Evolutionary conservation across 306 rosid species (phyloP), one percentile per base, ranked within the genome.

Genomic region (Quercus robur): DNA sequence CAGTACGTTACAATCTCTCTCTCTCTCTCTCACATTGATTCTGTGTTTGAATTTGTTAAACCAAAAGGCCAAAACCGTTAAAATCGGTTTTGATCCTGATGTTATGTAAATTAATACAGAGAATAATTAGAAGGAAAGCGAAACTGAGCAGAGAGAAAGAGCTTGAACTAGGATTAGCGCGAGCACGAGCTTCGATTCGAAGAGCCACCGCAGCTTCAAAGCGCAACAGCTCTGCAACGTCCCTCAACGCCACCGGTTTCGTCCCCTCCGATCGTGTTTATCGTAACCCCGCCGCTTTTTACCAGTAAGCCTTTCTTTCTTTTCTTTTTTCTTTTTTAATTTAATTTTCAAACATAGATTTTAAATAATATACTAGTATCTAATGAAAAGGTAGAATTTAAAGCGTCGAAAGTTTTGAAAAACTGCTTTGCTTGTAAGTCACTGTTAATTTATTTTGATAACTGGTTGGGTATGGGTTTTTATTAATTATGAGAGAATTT

Each of bases 151-250:
- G 75, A 52, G 76, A 70, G 66, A 56, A 81, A 70, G 64, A 85
- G 82, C 70, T 88, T 2, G 91, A 88, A 51, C 71, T 51, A 70
- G 92, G 88, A 56, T 85, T 88, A 5, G 88, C 86, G 5, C 78
- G 56, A 19, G 92, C 90, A 17, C 75, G 92, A 82, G 84, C 82
- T 46, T 79, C 82, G 10, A 88, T 88, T 81, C 78, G 72, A 59
- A 44, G 70, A 25, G 90, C 90, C 5, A 80, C 87, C 3, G 80
- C 87, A 15, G 82, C 80, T 33, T 77, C 41, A 33, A 49, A 18
- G 46, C 28, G 38, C 5, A 77, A 73, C 74, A 31, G 38, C 20
- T 81, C 80, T 33, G 56, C 83, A n/a, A 33, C 2, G 12, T 41
- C 78, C 57, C 9, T 73, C 77, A 35, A 41, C 7, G 77, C 77